phyloP scores from a whole-genome alignment of 306 rosid species.

The Cucumis cinereus region DNA sequence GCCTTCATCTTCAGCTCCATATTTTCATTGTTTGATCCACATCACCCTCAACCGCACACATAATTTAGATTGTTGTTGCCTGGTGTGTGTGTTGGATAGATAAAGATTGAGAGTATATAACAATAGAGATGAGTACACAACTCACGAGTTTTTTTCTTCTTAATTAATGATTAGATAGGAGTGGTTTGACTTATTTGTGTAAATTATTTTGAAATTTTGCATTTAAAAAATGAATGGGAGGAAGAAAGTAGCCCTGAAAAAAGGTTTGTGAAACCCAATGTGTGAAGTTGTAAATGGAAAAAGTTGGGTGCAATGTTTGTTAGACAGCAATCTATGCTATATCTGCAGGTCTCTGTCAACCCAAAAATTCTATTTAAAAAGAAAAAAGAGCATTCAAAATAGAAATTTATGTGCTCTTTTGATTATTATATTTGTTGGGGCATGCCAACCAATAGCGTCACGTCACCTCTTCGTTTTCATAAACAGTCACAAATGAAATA shows the following conservation, averaged over 20 bases:
- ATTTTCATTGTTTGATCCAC: too few species aligned
- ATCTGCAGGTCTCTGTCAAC: not conserved
- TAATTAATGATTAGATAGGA: too few species aligned
- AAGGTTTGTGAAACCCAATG: not conserved
- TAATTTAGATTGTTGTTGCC: too few species aligned
- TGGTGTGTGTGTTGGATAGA: too few species aligned
- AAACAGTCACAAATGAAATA: not conserved
- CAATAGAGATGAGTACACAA: too few species aligned
- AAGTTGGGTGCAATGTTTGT: not conserved
- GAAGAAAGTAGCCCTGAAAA: not conserved
- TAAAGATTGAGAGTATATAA: too few species aligned
- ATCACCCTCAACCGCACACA: too few species aligned
- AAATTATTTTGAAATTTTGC: too few species aligned
- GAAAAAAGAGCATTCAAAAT: not conserved
- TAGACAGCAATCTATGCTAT: not conserved
- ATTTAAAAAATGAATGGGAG: too few species aligned
- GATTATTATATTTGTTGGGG: not conserved
- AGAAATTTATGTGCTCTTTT: not conserved
- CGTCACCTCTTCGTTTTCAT: not conserved
- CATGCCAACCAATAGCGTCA: not conserved
- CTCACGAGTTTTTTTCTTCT: too few species aligned
- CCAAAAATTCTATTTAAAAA: not conserved
- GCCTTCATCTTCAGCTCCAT: not conserved
- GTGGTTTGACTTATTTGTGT: too few species aligned
- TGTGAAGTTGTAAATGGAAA: not conserved